Base-by-base conservation (phyloP, 257 asterid species). In the Rehmannia glutinosa region DNA sequence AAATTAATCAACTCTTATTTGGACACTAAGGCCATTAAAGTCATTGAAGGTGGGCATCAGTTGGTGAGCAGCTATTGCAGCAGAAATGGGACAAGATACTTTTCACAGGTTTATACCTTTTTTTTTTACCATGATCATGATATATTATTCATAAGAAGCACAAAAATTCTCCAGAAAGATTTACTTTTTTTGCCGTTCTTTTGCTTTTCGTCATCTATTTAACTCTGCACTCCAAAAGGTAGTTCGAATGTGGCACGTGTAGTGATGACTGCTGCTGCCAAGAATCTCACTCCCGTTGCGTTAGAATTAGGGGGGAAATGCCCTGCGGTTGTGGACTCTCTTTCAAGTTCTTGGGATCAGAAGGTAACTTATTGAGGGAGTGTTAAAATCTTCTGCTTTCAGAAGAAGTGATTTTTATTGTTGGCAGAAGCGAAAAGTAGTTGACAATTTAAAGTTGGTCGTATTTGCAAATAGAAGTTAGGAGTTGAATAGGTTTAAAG, bases 291-390 rank as follows among this genome's bases (percentile, higher is more conserved):
- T 38, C 96, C 97, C 0, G 86, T 89, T 15, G 70, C 75, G 7
- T 35, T 92, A 45, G 97, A 92, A 59, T 76, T 92, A 60, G 98
- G 98, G 0, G 98, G 98, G 12, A 92, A 92, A 69, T 87, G 97
- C 77, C 98, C 97, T 19, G 91, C 86, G 2, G 57, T 92, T 33
- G 79, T 92, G 11, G 97, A 92, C 68, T 76, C 90, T 21, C 79
- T 92, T 58, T 52, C 92, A 15, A 69, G 75, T 72, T 41, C 46
- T 41, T 41, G 46, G 46, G 46, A 6, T 41, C 46, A 41, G 10
- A 41, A 41, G 46, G 46, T 33, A 33, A 33, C n/a, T n/a, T n/a
- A n/a, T n/a, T n/a, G n/a, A n/a, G n/a, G n/a, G n/a, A n/a, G n/a
- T n/a, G n/a, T n/a, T n/a, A n/a, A n/a, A n/a, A n/a, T n/a, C n/a